Conservation (phyloP, 805 yeast species). For the Blastobotrys americana region DNA sequence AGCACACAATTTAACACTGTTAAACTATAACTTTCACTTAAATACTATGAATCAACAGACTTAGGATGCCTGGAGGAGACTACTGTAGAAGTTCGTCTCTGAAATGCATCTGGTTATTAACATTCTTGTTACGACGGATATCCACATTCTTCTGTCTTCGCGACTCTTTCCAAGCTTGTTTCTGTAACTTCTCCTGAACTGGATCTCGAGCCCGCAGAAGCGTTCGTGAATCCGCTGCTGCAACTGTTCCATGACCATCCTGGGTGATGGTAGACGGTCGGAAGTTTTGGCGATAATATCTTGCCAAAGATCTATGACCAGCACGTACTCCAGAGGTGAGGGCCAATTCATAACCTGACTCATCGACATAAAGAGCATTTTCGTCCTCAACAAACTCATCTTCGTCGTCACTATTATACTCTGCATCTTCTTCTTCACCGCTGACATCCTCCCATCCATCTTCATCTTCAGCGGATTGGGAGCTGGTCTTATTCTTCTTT, state of each 20-base stretch:
- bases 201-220: constrained; percentile 28
- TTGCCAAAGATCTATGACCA: constrained; percentile 71
- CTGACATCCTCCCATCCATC: constrained; percentile 34
- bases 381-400: constrained; percentile 24
- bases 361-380: constrained; percentile 39
- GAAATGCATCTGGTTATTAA: constrained; percentile 79
- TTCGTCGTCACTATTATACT: constrained; percentile 22
- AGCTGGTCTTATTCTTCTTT: constrained; percentile 27
- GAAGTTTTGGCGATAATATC: constrained; percentile 63
- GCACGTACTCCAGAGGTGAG: constrained; percentile 72
- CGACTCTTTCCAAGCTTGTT: constrained; percentile 56
- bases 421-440: constrained; percentile 20
- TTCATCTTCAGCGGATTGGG: constrained; percentile 12
- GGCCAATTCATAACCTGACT: constrained; percentile 56
- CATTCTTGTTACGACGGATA: constrained; percentile 50
- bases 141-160: constrained; percentile 39
- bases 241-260: constrained; percentile 68
- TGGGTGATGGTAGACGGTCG: constrained; percentile 42
- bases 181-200: constrained; percentile 40
- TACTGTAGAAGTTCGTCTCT: constrained; percentile 61
- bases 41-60: too few species aligned
- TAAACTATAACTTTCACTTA: too few species aligned
- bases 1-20: too few species aligned
- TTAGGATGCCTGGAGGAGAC: too few species aligned
- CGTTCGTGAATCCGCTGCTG: constrained; percentile 54